A percentile compares a stretch with the other conserved stretches of the same genome.
phyloP scores from a whole-genome alignment of 495 filamentous ascomycete species.

The Aspergillus indologenus region DNA sequence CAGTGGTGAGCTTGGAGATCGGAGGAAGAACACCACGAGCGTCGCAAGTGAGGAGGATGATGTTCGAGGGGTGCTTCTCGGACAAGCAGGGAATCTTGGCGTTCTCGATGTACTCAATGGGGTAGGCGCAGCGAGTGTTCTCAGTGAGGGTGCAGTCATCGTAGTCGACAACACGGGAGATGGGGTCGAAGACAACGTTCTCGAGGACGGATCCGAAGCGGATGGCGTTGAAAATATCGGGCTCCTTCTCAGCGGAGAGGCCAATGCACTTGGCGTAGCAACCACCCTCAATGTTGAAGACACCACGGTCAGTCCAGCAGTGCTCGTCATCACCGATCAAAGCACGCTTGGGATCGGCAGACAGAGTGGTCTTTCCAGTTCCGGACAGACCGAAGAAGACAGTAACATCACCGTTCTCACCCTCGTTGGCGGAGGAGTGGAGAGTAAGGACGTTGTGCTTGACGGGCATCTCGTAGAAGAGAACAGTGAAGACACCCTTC shows the following conservation, averaged over 20 bases:
- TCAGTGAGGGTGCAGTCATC: conserved; percentile 93
- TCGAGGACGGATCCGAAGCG: conserved; percentile 95
- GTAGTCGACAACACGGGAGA: conserved; percentile 87
- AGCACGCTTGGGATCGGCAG: conserved; percentile 92
- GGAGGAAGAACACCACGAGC: conserved; percentile 95
- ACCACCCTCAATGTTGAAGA: conserved; percentile 99
- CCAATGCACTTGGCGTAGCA: conserved; percentile 99
- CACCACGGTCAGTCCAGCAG: conserved; percentile 94
- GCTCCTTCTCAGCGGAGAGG: conserved; percentile 97
- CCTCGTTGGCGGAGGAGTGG: conserved; percentile 92
- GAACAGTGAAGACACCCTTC: conserved; percentile 98
- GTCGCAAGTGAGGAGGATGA: conserved; percentile 96
- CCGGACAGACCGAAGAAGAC: conserved; percentile 99
- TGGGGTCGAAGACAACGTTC: conserved; percentile 96
- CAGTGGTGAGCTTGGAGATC: conserved; percentile 92
- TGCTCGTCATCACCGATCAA: conserved; percentile 99
- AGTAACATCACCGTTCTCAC: conserved; percentile 83
- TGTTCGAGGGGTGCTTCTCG: conserved; percentile 87
- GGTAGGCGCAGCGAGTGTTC: conserved; percentile 98
- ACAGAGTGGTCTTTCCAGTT: conserved; percentile 97
- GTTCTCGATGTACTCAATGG: conserved; percentile 97
- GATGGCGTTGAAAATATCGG: conserved; percentile 97
- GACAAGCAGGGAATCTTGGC: conserved; percentile 96
- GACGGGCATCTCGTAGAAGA: conserved; percentile 99
- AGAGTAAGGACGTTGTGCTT: conserved; percentile 99